These are phyloP conservation scores for Prunus kanzakura DNA, from an alignment of 306 rosid genomes.

Conservation along the genomic window DNA sequence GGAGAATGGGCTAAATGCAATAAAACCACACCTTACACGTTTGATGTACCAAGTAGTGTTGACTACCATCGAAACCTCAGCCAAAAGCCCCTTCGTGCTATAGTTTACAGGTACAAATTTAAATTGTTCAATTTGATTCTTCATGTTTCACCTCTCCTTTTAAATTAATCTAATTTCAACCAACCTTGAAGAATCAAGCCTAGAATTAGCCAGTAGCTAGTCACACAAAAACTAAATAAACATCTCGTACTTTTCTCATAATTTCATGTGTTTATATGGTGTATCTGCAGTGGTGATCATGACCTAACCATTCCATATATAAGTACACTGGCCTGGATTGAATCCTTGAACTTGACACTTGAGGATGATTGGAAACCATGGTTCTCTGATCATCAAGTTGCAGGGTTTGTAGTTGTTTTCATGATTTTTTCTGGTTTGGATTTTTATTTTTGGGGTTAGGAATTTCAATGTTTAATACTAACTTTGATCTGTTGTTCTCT, in stretches of 20 bases:
- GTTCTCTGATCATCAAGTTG: constrained; percentile 35
- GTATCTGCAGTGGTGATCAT: constrained; percentile 38
- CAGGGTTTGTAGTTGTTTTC: constrained; percentile 32
- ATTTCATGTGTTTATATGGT: neutral
- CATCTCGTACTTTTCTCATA: too few relatives aligned
- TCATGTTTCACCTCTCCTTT: neutral
- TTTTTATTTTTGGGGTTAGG: too few relatives aligned
- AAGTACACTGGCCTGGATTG: constrained; percentile 39
- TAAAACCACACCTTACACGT: neutral
- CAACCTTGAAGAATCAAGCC: too few relatives aligned
- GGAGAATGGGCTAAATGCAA: constrained; percentile 2
- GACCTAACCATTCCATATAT: constrained; percentile 32
- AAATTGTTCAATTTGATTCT: neutral
- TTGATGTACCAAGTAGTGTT: neutral
- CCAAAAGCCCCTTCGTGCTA: constrained; percentile 3
- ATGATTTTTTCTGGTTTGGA: neutral
- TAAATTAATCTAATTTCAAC: too few relatives aligned
- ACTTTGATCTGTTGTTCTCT: neutral
- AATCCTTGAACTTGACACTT: constrained; percentile 30
- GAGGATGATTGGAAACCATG: constrained; percentile 41
- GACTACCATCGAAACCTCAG: constrained; percentile 6
- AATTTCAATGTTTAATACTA: neutral
- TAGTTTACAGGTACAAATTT: constrained; percentile 3
- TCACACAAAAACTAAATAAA: too few relatives aligned
- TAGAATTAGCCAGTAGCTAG: too few relatives aligned